Evolutionary conservation across 257 asterid species (phyloP), one percentile per base, ranked within the genome.

Genomic region (Solanum ossicruentum): DNA sequence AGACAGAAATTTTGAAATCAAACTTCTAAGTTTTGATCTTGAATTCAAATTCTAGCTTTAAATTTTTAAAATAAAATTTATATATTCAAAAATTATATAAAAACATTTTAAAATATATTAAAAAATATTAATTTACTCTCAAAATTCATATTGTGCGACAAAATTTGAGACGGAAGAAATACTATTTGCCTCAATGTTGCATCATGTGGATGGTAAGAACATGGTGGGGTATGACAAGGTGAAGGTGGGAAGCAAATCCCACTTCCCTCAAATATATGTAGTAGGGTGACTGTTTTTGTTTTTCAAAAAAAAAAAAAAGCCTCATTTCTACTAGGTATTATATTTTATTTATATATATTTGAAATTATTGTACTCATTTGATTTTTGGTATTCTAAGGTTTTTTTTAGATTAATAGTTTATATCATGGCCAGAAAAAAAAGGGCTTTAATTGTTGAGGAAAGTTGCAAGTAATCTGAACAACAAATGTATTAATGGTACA

Each of bases 401-500:
- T 69, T 8, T 0, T 17, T 67, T 39, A 26, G 7, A 11, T 2
- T 69, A 69, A 69, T 45, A 4, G 39, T 36, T 32, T 69, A 67
- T 69, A 17, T 26, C 1, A 21, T 32, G 13, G 23, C 21, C 77
- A 67, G 23, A 7, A 7, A 8, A 55, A 69, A 69, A 86, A 83
- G 84, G 80, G 90, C 88, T 89, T 88, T 90, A 92, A 81, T 45
- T 54, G 86, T 70, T 82, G 47, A 85, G 80, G 65, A 85, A 77
- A 80, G 90, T 87, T 86, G 84, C 91, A 87, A 47, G 84, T 83
- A 16, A 21, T 21, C 83, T 90, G 91, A 85, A 89, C 92, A 66
- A 84, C 92, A 82, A 18, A 61, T 73, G 83, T 60, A 47, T 84
- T 83, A 26, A 20, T 83, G 20, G 65, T 71, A 86, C 87, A 81